Percentiles rank a stretch among this genome's conserved stretches.
phyloP scores from a whole-genome alignment of 1,284 basidiomycete species.

The Inonotus obliquus region DNA sequence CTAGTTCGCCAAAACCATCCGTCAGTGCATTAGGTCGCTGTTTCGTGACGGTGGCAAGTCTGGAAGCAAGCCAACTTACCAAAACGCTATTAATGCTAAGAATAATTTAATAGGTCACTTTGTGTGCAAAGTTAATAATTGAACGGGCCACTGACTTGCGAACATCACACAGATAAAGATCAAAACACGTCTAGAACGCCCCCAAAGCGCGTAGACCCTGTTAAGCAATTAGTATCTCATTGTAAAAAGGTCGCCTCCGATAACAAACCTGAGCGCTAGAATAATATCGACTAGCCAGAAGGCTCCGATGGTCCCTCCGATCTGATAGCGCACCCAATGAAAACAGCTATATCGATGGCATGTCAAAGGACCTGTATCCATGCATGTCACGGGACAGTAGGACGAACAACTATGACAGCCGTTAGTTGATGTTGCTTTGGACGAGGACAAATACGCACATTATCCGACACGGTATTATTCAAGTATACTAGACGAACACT shows the following conservation, averaged over 20 bases:
- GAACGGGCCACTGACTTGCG: neutral
- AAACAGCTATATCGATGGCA: neutral
- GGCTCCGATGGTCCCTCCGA: neutral
- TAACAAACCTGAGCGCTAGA: neutral
- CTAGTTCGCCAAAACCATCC: neutral
- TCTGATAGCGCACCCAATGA: slow-evolving; percentile 9
- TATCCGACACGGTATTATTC: neutral
- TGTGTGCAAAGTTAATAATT: neutral
- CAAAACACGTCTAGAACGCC: neutral
- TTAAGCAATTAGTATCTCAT: neutral
- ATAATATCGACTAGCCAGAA: slow-evolving; percentile 7
- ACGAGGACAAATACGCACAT: neutral
- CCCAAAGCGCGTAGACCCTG: slow-evolving; percentile 1
- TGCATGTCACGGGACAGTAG: neutral
- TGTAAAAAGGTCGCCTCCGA: neutral
- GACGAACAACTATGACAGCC: neutral
- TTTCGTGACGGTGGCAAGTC: neutral
- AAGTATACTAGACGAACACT: neutral
- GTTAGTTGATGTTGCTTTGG: neutral
- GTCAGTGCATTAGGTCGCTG: neutral
- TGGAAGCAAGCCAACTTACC: neutral
- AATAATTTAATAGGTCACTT: neutral
- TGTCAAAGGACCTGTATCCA: neutral
- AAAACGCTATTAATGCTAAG: neutral
- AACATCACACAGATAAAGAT: slow-evolving; percentile 1